Evolutionary conservation across 139 green algal genomes (phyloP), one percentile per base, ranked within the genome.

Genomic region (Auxenochlorella protothecoides): DNA sequence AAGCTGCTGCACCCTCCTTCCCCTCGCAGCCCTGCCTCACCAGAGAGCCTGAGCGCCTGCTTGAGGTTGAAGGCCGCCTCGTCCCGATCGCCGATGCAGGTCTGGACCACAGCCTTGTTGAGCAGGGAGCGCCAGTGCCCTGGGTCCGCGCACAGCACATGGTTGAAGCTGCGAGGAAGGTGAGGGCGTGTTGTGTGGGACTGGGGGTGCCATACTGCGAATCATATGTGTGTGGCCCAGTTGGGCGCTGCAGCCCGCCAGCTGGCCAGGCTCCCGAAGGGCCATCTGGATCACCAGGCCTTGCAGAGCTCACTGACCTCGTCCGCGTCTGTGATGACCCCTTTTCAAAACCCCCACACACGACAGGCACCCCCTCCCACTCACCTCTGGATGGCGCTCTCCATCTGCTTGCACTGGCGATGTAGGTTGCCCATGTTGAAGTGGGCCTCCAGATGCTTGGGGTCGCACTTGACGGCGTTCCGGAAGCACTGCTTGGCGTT

Each of bases 361-460:
- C 27, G 27, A 44, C 27, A 44, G 27, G 27, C 27, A 44, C 27
- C 27, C 27, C 27, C 27, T 55, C 55, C n/a, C 1, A 3, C 71
- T 2, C 66, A 77, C 72, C 72, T 77, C 51, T 60, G 53, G 53
- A 89, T 69, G 54, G 85, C 85, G 53, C 14, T 60, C 51, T 78
- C 52, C 65, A 80, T 90, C 63, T 89, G 67, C 3, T 72, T 70
- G 14, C 68, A 72, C 73, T 90, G 78, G 9, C 85, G 63, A 55
- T 81, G 72, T 27, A 90, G 76, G 53, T 86, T 86, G 57, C 72
- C 85, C 62, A 83, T 65, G 78, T 90, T 90, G 85, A 87, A 90
- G 65, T 85, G 69, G 9, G 85, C 79, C 76, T 87, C 76, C 12
- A 85, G 54, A 69, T 90, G 85, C 27, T 70, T 59, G 2, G 76